phyloP scores from a whole-genome alignment of 225 moss, liverwort and hornwort genomes.

The Marchantia polymorpha region DNA sequence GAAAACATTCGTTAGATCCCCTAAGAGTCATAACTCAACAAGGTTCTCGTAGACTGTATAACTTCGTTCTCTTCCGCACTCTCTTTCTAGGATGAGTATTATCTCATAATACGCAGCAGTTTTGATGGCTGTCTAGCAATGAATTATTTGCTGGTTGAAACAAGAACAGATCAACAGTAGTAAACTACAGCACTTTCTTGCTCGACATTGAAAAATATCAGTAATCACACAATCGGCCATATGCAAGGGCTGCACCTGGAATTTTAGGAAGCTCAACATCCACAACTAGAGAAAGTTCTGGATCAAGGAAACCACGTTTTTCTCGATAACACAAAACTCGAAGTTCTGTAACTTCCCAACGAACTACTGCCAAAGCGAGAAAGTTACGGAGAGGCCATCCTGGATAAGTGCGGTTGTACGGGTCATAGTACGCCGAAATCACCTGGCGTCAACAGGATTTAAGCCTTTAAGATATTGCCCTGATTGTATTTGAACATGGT shows the following conservation, averaged over 20 bases:
- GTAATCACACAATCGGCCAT: neutral
- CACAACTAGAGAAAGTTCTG: slow-evolving; percentile 66
- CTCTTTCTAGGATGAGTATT: too few species aligned
- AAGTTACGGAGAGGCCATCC: slow-evolving; percentile 98
- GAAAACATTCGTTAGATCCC: neutral
- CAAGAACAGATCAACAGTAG: too few species aligned
- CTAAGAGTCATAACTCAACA: too few species aligned
- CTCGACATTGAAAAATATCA: too few species aligned
- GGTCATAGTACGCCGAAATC: slow-evolving; percentile 82
- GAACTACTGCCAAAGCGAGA: slow-evolving; percentile 76
- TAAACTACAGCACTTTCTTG: too few species aligned
- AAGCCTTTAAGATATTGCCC: neutral
- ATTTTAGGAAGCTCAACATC: slow-evolving; percentile 61
- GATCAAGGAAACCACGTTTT: slow-evolving; percentile 77
- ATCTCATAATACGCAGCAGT: too few species aligned
- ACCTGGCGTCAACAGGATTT: slow-evolving; percentile 42
- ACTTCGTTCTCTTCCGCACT: too few species aligned
- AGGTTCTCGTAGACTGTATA: too few species aligned
- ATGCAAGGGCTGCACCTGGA: slow-evolving; percentile 49
- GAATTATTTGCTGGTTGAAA: too few species aligned
- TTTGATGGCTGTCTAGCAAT: too few species aligned
- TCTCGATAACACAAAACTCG: slow-evolving; percentile 88
- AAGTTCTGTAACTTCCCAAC: slow-evolving; percentile 71
- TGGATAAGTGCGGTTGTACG: slow-evolving; percentile 78
- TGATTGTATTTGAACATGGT: too few species aligned